Base-by-base conservation (phyloP, 2,329 filamentous ascomycete species). In the Cordyceps sp. region DNA sequence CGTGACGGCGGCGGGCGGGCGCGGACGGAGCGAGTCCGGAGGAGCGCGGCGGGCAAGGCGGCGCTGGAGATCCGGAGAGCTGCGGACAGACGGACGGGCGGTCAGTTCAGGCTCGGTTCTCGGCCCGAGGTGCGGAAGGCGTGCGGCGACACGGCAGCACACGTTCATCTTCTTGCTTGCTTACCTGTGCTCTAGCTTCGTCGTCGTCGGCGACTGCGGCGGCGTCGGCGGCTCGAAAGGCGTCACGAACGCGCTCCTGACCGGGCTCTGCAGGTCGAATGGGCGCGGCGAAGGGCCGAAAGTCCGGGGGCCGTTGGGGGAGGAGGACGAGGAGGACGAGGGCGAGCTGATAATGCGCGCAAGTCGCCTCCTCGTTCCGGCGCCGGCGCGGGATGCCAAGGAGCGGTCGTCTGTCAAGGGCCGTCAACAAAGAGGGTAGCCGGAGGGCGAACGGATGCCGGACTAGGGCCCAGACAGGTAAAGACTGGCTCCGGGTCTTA, bases 151-250 rank as follows among this genome's bases (percentile, higher is more conserved):
- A n/a, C n/a, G n/a, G n/a, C n/a, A n/a, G n/a, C n/a, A n/a, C n/a
- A n/a, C n/a, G n/a, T n/a, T n/a, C n/a, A n/a, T n/a, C n/a, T n/a
- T n/a, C n/a, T n/a, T n/a, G n/a, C n/a, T n/a, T n/a, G n/a, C n/a
- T n/a, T n/a, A n/a, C n/a, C n/a, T n/a, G n/a, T n/a, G n/a, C n/a
- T n/a, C n/a, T n/a, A n/a, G n/a, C n/a, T n/a, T n/a, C n/a, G n/a
- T n/a, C n/a, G n/a, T 41, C 10, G 45, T 44, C 5, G 48, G 47
- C 6, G 50, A 41, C 13, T 47, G 45, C 12, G 47, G 43, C 24
- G 49, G 45, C 14, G 49, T 45, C 8, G 41, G 40, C 3, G 45
- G 47, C 15, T 45, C 43, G 9, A n/a, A n/a, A n/a, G n/a, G n/a
- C n/a, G n/a, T n/a, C n/a, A 26, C 27, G 22, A 34, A 36, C n/a